Conservation (phyloP, 305 asterid species). For the Fraxinus platypoda region DNA sequence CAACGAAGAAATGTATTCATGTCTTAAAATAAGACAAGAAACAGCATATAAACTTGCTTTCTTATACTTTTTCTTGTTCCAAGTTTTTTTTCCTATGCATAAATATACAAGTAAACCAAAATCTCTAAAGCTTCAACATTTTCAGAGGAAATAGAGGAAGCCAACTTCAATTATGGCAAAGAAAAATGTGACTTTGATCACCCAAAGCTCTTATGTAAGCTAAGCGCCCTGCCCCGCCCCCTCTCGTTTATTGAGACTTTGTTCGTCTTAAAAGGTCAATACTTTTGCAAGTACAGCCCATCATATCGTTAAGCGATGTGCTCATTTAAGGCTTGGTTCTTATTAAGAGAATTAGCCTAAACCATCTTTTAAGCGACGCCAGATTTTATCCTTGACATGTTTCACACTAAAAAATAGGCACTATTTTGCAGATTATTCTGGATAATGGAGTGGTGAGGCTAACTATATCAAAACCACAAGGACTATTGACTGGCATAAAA, state of each 20-base stretch:
- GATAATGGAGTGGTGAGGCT: constrained; percentile 49
- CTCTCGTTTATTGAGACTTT: not conserved
- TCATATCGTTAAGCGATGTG: not conserved
- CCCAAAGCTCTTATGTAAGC: constrained; percentile 40
- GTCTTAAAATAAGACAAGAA: constrained; percentile 23
- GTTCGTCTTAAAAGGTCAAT: not conserved
- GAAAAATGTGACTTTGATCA: constrained; percentile 39
- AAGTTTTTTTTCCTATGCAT: not conserved
- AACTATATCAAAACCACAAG: constrained; percentile 45
- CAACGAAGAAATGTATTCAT: not conserved
- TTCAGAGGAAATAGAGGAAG: constrained; percentile 9
- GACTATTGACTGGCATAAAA: constrained; percentile 48
- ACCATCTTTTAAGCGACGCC: not conserved
- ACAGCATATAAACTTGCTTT: constrained; percentile 12
- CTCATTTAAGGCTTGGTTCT: not conserved
- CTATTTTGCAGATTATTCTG: constrained; percentile 37
- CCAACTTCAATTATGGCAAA: constrained; percentile 28
- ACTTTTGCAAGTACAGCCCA: not conserved
- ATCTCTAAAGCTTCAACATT: not conserved
- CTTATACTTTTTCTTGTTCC: constrained; percentile 2
- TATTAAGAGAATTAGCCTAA: not conserved
- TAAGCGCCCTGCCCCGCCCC: not conserved
- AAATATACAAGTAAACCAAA: not conserved
- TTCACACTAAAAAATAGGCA: not conserved
- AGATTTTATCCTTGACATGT: not conserved